Base-by-base conservation (phyloP, 306 rosid species). In the Luffa acutangula region DNA sequence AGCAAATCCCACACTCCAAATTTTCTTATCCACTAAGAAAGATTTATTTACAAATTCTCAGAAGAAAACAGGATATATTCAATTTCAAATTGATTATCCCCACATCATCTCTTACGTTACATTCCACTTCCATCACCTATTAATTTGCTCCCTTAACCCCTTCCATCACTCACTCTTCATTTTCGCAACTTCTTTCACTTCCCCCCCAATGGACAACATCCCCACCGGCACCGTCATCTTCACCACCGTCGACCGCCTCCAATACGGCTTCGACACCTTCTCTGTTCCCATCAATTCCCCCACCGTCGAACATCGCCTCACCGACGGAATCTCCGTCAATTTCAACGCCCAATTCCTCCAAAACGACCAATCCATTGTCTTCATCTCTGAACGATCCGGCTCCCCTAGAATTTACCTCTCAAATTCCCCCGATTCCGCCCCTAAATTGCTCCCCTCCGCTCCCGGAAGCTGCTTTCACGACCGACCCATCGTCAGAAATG, bases 201-300 rank as follows among this genome's bases (percentile, higher is more conserved):
- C 42, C 12, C 51, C 51, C 18, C 4, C 10, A 25, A 91, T 83
- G 91, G 78, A 78, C 2, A 79, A 84, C 53, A 11, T 2, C 14
- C 89, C 87, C 9, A 54, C 83, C 3, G 97, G 95, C 49, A 87
- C 93, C 66, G 63, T 94, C 53, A 78, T 88, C 46, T 92, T 91
- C 89, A 76, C 84, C 83, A 85, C 92, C 36, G 78, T 92, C 0
- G 97, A 93, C 52, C 80, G 93, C 39, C 0, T 81, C 56, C 79
- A 89, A 43, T 94, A 91, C 78, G 97, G 97, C 79, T 94, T 94
- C 84, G 97, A 94, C 13, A 60, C 90, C 9, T 94, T 94, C 85
- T 70, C 87, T 56, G 34, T 89, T 39, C 5, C 78, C 57, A 57
- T 71, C 4, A 48, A 42, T 7, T 58, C 43, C 2, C 70, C 36